Evolutionary conservation across 192 early-diverging fungal species (phyloP).

Genomic region (Coemansia sp.): DNA sequence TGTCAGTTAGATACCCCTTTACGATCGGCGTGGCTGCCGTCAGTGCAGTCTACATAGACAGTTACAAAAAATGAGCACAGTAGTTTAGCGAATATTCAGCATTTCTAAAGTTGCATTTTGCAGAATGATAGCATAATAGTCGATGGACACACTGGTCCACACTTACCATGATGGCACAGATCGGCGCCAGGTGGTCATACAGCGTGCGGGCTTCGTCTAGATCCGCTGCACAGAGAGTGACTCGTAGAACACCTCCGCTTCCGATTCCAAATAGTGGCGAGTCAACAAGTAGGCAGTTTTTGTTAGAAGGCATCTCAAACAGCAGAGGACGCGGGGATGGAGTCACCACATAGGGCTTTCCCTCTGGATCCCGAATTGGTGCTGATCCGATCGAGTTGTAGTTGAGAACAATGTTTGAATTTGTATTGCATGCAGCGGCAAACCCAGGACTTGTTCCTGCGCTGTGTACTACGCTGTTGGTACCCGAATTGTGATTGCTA

Average conservation of each 20-base stretch:
- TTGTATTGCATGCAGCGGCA: slow-evolving; percentile 6
- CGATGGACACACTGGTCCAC: neutral
- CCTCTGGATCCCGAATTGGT: neutral
- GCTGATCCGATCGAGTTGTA: neutral
- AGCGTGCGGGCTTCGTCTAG: slow-evolving; percentile 88
- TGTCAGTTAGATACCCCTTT: slow-evolving; percentile 88
- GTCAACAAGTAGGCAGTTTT: slow-evolving; percentile 89
- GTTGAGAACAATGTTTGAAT: slow-evolving; percentile 2
- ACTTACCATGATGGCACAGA: slow-evolving; percentile 85
- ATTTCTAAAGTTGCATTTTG: neutral
- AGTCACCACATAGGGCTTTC: slow-evolving; percentile 3
- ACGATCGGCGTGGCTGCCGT: slow-evolving; percentile 90
- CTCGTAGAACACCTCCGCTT: slow-evolving; percentile 85
- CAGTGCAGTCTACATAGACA: slow-evolving; percentile 64
- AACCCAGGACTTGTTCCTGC: slow-evolving; percentile 4
- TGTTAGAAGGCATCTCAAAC: slow-evolving; percentile 24
- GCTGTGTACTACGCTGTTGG: slow-evolving; percentile 6
- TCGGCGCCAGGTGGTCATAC: slow-evolving; percentile 90
- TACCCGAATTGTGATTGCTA: neutral
- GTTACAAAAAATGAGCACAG: neutral
- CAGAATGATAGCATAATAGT: neutral
- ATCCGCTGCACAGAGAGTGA: slow-evolving; percentile 94
- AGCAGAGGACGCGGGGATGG: slow-evolving; percentile 9
- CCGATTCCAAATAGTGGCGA: slow-evolving; percentile 98
- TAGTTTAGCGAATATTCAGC: neutral